These are phyloP conservation scores for Ophiocordyceps camponoti-leonardi DNA, from an alignment of 2,329 filamentous ascomycete genomes.

Conservation along the genomic window DNA sequence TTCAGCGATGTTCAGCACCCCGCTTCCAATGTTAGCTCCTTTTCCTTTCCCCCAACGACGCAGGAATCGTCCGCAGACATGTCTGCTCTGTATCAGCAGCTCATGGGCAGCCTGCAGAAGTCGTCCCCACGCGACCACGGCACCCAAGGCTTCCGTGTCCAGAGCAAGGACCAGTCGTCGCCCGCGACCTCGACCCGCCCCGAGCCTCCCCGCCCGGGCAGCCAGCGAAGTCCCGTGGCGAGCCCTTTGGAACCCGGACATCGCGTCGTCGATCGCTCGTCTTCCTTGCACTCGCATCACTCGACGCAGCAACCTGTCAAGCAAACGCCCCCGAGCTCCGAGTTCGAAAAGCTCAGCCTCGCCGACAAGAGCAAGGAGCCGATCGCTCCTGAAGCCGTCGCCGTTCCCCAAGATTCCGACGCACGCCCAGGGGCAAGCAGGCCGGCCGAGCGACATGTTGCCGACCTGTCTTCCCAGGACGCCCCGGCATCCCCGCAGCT, in stretches of 20 bases:
- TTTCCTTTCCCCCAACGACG: constrained; percentile 13
- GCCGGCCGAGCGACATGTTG: background rate
- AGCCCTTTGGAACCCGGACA: constrained; percentile 26
- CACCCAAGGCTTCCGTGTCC: constrained; percentile 24
- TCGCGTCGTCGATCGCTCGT: constrained; percentile 18
- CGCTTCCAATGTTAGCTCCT: constrained; percentile 9
- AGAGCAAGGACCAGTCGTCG: constrained; percentile 30
- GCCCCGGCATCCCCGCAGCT: background rate
- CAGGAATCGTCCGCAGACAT: constrained; percentile 19
- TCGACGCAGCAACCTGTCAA: constrained; percentile 7
- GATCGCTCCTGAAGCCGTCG: constrained; percentile 25
- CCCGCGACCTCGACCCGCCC: constrained; percentile 18
- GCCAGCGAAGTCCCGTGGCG: constrained; percentile 24
- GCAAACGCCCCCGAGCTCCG: constrained; percentile 13
- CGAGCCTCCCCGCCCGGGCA: constrained; percentile 21
- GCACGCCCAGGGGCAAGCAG: constrained; percentile 7
- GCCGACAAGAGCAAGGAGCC: constrained; percentile 50
- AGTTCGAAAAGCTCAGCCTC: constrained; percentile 11
- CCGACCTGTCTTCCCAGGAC: background rate
- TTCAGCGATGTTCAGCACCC: constrained; percentile 9
- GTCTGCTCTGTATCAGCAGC: constrained; percentile 18
- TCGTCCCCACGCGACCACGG: constrained; percentile 23
- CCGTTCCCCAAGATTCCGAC: constrained; percentile 18
- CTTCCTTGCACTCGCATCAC: constrained; percentile 12
- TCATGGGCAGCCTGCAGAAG: constrained; percentile 18